phyloP scores from a whole-genome alignment of 768 basidiomycete species.

The Gymnopilus dilepis region DNA sequence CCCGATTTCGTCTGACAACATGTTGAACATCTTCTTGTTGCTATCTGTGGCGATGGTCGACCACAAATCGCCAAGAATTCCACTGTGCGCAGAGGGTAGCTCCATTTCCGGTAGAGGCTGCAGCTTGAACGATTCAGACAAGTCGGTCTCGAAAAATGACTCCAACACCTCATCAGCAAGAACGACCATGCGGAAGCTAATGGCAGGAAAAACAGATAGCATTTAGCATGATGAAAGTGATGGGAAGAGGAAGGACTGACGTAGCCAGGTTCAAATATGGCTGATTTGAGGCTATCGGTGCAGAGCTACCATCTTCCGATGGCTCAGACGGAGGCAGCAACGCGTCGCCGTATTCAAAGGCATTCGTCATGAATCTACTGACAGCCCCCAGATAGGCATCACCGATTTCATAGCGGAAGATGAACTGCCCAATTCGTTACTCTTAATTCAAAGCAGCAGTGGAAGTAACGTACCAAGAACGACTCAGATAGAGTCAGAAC shows the following conservation, averaged over 20 bases:
- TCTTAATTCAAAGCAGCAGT: background rate
- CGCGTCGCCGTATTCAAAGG: conserved; percentile 98
- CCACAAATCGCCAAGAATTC: conserved; percentile 84
- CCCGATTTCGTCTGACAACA: conserved; percentile 92
- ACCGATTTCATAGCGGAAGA: conserved; percentile 96
- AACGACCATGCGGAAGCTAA: conserved; percentile 97
- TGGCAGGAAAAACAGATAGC: conserved; percentile 3
- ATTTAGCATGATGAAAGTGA: background rate
- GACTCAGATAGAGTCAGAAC: conserved; percentile 95
- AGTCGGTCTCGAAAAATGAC: conserved; percentile 93
- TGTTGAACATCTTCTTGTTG: conserved; percentile 94
- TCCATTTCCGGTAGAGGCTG: conserved; percentile 74
- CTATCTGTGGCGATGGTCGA: conserved; percentile 88
- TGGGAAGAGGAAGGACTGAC: conserved; percentile 43
- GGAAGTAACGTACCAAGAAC: conserved; percentile 65
- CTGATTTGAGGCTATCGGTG: conserved; percentile 70
- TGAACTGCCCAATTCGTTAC: conserved; percentile 65
- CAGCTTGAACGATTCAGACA: conserved; percentile 86
- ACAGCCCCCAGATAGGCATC: conserved; percentile 97
- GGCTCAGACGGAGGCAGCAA: conserved; percentile 62
- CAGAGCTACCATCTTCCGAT: conserved; percentile 39
- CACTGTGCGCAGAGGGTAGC: conserved; percentile 58
- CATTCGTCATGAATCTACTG: conserved; percentile 96
- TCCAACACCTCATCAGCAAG: conserved; percentile 96
- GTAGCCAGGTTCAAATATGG: conserved; percentile 94